Percentiles rank a stretch among this genome's conserved stretches.
phyloP scores from a whole-genome alignment of 2,329 filamentous ascomycete genomes.

The Aureobasidium namibiae region DNA sequence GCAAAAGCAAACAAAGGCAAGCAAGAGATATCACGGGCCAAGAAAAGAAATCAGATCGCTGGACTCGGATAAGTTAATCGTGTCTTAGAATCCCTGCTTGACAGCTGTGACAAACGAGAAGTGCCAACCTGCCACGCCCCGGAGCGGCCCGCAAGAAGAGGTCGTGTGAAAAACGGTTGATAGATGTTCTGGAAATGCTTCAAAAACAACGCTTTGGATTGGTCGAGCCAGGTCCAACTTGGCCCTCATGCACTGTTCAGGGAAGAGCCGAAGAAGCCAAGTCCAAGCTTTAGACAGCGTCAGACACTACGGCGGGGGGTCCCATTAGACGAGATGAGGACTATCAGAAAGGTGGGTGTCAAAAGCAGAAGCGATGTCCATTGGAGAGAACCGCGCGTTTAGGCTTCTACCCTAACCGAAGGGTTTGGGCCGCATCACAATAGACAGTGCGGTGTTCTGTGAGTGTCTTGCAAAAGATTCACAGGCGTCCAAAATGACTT shows the following conservation, averaged over 20 bases:
- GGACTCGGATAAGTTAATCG: not conserved
- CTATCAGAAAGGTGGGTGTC: constrained; percentile 12
- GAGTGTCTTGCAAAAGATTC: not conserved
- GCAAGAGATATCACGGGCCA: not conserved
- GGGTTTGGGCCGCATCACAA: not conserved
- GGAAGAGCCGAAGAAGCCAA: constrained; percentile 11
- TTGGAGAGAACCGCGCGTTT: not conserved
- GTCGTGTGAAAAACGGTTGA: constrained; percentile 12
- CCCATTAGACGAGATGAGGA: constrained; percentile 11
- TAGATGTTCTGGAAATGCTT: constrained; percentile 15
- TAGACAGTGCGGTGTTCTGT: not conserved
- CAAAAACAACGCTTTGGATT: constrained; percentile 3
- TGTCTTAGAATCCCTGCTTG: constrained; percentile 8
- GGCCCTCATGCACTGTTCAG: constrained; percentile 6
- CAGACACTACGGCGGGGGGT: constrained; percentile 11
- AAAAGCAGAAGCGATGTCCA: constrained; percentile 12
- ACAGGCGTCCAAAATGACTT: not conserved
- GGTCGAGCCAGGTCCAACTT: not conserved
- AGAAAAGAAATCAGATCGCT: not conserved
- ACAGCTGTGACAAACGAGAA: constrained; percentile 10
- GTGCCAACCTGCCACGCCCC: constrained; percentile 14
- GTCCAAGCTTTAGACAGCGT: constrained; percentile 11
- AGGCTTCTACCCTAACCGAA: not conserved
- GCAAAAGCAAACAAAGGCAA: not conserved
- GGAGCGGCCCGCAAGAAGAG: constrained; percentile 14